Base-by-base conservation (phyloP, 495 filamentous ascomycete genomes). In the Tuber microsphaerosporum region DNA sequence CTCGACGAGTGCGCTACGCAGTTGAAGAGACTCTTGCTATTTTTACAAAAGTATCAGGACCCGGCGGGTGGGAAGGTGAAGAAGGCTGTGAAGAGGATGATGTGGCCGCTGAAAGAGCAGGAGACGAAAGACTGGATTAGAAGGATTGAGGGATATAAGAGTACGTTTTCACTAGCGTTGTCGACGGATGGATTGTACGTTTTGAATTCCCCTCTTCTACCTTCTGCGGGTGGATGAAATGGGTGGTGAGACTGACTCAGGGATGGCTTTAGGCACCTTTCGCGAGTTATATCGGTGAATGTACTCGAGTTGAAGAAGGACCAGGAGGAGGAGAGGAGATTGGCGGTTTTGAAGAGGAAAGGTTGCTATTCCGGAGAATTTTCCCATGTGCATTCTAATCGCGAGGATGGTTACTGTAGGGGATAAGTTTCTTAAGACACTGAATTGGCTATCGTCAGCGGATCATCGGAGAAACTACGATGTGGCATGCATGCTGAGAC, bases 81-180 rank as follows among this genome's bases (percentile, higher is more conserved):
- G 34, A 78, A 76, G 44, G 1, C 77, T 16, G 74, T 76, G 34
- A 79, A 75, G 73, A 73, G 74, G 39, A 19, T 79, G 61, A 69
- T 75, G 46, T 80, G 80, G 80, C 80, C 80, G 9, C 79, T 82
- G 34, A 82, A 81, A 43, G 81, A 79, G 69, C 74, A 75, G 20
- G 79, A 81, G 20, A 79, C 81, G 1, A 82, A 77, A 71, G 79
- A 76, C 37, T 71, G 39, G 69, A 22, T 82, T 37, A 69, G 69
- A 42, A 76, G 70, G 68, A 71, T 82, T n/a, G 73, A 70, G 41
- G 39, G 77, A 39, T 65, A 80, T 31, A 75, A 75, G n/a, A 48
- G 56, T 2, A 68, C 42, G 1, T 73, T 79, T 37, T 73, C 73
- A 8, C n/a, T 75, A 17, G 78, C 77, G 9, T 41, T 80, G 12